A percentile compares a stretch with the other conserved stretches of the same genome.
phyloP scores from a whole-genome alignment of 805 yeast genomes.

The Saccharomycopsis malanga region DNA sequence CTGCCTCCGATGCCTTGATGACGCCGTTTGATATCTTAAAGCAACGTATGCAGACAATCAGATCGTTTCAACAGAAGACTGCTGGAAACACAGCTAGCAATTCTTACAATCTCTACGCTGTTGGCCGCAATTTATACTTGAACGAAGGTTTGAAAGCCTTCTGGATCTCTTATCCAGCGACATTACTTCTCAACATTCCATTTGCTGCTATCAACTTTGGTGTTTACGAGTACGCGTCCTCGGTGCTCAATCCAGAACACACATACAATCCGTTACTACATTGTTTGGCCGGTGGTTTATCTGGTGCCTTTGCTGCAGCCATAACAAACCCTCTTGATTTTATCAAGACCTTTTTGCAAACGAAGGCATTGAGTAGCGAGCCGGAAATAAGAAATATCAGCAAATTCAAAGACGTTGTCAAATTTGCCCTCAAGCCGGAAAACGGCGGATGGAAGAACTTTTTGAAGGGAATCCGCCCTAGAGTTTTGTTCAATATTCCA shows the following conservation, averaged over 20 bases:
- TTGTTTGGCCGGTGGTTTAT: conserved; percentile 86
- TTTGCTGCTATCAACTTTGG: conserved; percentile 93
- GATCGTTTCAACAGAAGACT: conserved; percentile 28
- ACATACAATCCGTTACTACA: conserved; percentile 83
- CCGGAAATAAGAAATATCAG: conserved; percentile 6
- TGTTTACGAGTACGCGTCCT: conserved; percentile 79
- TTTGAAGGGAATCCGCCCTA: conserved; percentile 78
- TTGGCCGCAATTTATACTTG: conserved; percentile 44
- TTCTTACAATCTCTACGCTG: conserved; percentile 25
- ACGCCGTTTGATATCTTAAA: conserved; percentile 94
- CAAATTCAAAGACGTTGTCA: conserved; percentile 1
- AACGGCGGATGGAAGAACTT: conserved; percentile 57
- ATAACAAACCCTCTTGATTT: conserved; percentile 92
- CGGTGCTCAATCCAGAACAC: conserved; percentile 68
- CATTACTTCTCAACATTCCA: conserved; percentile 85
- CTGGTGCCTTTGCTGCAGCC: conserved; percentile 95
- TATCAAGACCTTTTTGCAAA: conserved; percentile 84
- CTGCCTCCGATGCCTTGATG: conserved; percentile 93
- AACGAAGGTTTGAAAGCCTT: conserved; percentile 74
- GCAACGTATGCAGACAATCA: conserved; percentile 75
- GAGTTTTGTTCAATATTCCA: conserved; percentile 89
- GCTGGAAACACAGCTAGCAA: conserved; percentile 22
- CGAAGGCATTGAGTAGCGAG: conserved; percentile 29
- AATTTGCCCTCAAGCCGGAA: conserved; percentile 8
- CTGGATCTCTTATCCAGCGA: conserved; percentile 90